Percentiles rank a stretch among this genome's conserved stretches.
Evolutionary conservation across 2,329 filamentous ascomycete species (phyloP).

Genomic region (Fusarium musae): DNA sequence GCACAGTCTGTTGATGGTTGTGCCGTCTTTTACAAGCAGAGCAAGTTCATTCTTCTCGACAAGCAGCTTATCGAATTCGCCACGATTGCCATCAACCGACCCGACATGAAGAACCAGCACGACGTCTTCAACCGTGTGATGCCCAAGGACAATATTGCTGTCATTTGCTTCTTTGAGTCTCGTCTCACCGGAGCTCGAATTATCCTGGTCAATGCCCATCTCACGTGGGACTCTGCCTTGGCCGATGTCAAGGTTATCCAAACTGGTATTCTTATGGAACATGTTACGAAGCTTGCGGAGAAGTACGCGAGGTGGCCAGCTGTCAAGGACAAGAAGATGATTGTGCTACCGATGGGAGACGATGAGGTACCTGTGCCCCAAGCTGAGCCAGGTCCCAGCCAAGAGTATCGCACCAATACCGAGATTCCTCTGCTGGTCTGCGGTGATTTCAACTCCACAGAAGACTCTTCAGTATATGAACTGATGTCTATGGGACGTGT

Average conservation of each 20-base stretch:
- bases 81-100: slow-evolving; percentile 89
- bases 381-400: slow-evolving; percentile 79
- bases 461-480: slow-evolving; percentile 90
- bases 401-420: slow-evolving; percentile 85
- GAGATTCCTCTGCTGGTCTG: slow-evolving; percentile 93
- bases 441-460: slow-evolving; percentile 94
- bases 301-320: slow-evolving; percentile 83
- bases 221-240: slow-evolving; percentile 92
- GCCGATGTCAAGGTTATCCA: slow-evolving; percentile 97
- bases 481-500: slow-evolving; percentile 85
- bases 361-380: slow-evolving; percentile 61
- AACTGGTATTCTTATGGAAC: slow-evolving; percentile 93
- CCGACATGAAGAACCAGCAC: slow-evolving; percentile 96
- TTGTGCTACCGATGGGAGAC: slow-evolving; percentile 57
- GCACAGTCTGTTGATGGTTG: slow-evolving; percentile 93
- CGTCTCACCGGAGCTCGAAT: slow-evolving; percentile 87
- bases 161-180: slow-evolving; percentile 93
- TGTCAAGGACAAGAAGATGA: slow-evolving; percentile 81
- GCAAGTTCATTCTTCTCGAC: slow-evolving; percentile 92
- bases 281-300: slow-evolving; percentile 86
- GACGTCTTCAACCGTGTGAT: slow-evolving; percentile 99
- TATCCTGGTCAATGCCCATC: slow-evolving; percentile 92
- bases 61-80: slow-evolving; percentile 95
- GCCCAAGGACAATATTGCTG: slow-evolving; percentile 97
- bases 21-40: slow-evolving; percentile 95